A percentile compares a stretch with the other conserved stretches of the same genome.
Conservation (phyloP, 352 stramenopile species). For the Globisporangium emineosum region DNA sequence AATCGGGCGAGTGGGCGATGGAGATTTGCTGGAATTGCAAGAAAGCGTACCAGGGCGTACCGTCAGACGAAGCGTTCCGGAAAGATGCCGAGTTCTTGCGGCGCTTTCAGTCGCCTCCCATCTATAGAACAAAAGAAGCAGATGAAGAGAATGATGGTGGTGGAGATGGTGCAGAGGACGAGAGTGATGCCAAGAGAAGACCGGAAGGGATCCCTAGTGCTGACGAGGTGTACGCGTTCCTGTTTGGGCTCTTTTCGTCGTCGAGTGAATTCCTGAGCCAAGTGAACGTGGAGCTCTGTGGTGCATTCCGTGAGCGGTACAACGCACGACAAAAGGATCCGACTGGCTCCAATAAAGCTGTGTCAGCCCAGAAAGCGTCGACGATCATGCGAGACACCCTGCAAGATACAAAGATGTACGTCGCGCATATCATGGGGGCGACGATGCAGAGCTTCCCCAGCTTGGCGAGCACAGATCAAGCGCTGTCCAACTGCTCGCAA, state of each 20-base stretch:
- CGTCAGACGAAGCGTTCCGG: constrained; percentile 47
- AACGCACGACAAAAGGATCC: constrained; percentile 23
- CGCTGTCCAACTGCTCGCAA: constrained; percentile 43
- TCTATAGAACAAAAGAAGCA: neutral
- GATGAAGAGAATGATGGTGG: neutral
- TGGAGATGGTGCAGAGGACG: neutral
- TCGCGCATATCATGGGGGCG: constrained; percentile 50
- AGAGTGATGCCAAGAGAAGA: neutral
- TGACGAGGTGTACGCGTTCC: constrained; percentile 52
- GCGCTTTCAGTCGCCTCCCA: constrained; percentile 33
- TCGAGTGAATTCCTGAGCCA: constrained; percentile 56
- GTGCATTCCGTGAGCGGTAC: constrained; percentile 42
- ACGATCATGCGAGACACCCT: constrained; percentile 38
- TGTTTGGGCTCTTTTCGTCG: constrained; percentile 55
- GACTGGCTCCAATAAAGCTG: too few species aligned
- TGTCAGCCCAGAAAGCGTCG: constrained; percentile 6
- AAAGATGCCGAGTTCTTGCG: constrained; percentile 58
- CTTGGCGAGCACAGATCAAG: constrained; percentile 45
- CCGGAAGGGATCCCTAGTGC: constrained; percentile 14
- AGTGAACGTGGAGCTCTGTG: constrained; percentile 54
- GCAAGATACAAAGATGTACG: constrained; percentile 69
- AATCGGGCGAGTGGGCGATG: constrained; percentile 61
- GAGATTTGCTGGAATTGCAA: constrained; percentile 71
- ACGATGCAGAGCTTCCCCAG: constrained; percentile 65
- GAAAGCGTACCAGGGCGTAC: constrained; percentile 31